Percentiles rank a stretch among this genome's conserved stretches.
phyloP scores from a whole-genome alignment of 2,329 filamentous ascomycete species.

The Penicillium polonicum region DNA sequence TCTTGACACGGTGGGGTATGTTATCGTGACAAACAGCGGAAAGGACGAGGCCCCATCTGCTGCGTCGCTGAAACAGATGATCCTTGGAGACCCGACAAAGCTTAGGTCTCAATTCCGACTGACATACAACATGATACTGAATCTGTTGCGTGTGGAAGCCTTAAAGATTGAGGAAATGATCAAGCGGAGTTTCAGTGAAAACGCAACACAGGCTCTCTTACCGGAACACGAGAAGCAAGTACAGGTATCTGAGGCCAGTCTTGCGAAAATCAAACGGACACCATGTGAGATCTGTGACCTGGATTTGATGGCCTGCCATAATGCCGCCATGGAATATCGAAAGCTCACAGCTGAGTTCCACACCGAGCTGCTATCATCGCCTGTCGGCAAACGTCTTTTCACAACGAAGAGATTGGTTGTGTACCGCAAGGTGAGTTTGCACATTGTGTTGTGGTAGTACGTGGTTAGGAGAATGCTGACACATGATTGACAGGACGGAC shows the following conservation, averaged over 20 bases:
- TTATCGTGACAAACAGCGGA: slow-evolving; percentile 83
- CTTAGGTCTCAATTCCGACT: slow-evolving; percentile 92
- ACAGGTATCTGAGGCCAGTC: slow-evolving; percentile 83
- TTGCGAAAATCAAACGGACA: slow-evolving; percentile 86
- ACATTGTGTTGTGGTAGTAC: not conserved
- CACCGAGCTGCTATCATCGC: slow-evolving; percentile 71
- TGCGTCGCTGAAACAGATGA: slow-evolving; percentile 83
- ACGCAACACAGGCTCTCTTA: slow-evolving; percentile 89
- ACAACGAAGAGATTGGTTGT: slow-evolving; percentile 73
- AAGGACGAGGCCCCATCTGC: slow-evolving; percentile 86
- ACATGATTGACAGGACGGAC: slow-evolving; percentile 60
- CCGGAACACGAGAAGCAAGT: slow-evolving; percentile 96
- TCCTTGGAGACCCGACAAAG: slow-evolving; percentile 92
- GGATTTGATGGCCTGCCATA: slow-evolving; percentile 76
- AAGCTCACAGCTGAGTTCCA: slow-evolving; percentile 79
- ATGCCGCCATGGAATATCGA: slow-evolving; percentile 76
- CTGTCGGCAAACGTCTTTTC: slow-evolving; percentile 78
- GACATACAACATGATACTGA: slow-evolving; percentile 99
- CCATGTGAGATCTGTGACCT: slow-evolving; percentile 77
- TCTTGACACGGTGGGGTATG: slow-evolving; percentile 85
- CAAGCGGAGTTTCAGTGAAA: slow-evolving; percentile 97
- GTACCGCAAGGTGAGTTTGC: slow-evolving; percentile 60
- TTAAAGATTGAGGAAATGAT: slow-evolving; percentile 99
- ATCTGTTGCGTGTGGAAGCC: slow-evolving; percentile 89
- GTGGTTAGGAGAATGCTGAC: slow-evolving; percentile 19